Percentiles rank a stretch among this genome's conserved stretches.
phyloP scores from a whole-genome alignment of 2,329 filamentous ascomycete genomes.

The Fusarium staphyleae region DNA sequence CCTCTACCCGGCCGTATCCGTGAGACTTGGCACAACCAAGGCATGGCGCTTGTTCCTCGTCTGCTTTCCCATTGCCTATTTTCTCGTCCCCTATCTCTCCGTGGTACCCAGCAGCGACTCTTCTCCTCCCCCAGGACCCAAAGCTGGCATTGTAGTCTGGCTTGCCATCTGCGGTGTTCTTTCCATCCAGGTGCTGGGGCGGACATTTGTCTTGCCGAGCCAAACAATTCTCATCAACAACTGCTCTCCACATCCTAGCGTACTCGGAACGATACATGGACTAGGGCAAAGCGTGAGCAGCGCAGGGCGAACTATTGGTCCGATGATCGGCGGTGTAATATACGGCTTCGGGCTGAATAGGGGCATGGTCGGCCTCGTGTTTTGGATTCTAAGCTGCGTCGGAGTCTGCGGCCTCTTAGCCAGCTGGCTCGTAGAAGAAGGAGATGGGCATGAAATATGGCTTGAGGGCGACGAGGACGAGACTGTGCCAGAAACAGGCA shows the following conservation, averaged over 20 bases:
- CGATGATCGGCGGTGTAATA: slow-evolving; percentile 64
- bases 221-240: slow-evolving; percentile 58
- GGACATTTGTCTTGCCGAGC: slow-evolving; percentile 66
- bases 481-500: neutral
- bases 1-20: slow-evolving; percentile 26
- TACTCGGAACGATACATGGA: slow-evolving; percentile 57
- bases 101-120: slow-evolving; percentile 64
- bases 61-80: slow-evolving; percentile 69
- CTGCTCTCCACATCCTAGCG: slow-evolving; percentile 56
- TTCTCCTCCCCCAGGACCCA: slow-evolving; percentile 56
- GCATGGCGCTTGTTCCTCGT: slow-evolving; percentile 19
- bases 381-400: slow-evolving; percentile 61
- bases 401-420: slow-evolving; percentile 58
- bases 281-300: slow-evolving; percentile 65
- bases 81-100: slow-evolving; percentile 71
- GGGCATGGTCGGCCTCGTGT: slow-evolving; percentile 65
- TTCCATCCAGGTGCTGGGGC: slow-evolving; percentile 68
- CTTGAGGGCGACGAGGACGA: slow-evolving; percentile 66
- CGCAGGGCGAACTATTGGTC: slow-evolving; percentile 65
- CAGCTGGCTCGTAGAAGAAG: slow-evolving; percentile 65
- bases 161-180: slow-evolving; percentile 68
- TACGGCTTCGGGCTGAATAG: slow-evolving; percentile 65
- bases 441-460: slow-evolving; percentile 70
- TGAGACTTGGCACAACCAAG: slow-evolving; percentile 11
- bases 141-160: slow-evolving; percentile 68